Evolutionary conservation across 176 grass and related monocot species (phyloP), one percentile per base, ranked within the genome.

Genomic region (Aegilops tauschii): DNA sequence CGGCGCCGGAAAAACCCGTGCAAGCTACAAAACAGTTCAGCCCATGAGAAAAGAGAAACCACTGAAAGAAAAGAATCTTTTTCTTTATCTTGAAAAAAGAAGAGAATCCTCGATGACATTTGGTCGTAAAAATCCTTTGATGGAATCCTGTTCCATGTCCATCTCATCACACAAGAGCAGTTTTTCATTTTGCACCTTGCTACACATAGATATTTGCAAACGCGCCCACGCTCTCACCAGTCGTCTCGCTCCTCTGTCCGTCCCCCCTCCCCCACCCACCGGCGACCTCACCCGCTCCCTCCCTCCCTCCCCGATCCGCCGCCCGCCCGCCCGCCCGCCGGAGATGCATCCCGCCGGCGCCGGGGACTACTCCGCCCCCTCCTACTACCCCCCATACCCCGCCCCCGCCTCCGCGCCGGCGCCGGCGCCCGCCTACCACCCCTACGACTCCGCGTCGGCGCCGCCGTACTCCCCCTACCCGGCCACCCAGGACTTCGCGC

Each of bases 401-500:
- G 81, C 83, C 73, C 27, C 76, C 21, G 49, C 69, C 21, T 21
- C 84, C 5, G 79, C 88, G 3, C 47, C 86, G 2, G 35, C 28
- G 14, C 64, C 87, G 54, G 37, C 84, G 4, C 37, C 86, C 21
- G 23, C 86, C 59, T 90, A 82, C 90, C 82, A 84, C 90, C 82
- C 93, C 31, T 74, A 87, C 20, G 83, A 82, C 25, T 88, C 92
- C 58, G 95, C 93, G 3, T 94, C 93, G 34, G 96, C 96, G 12
- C 96, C 96, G 0, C 96, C 93, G 0, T 96, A 91, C 87, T 92
- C 92, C 4, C 82, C 91, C 18, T 98, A 96, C 83, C 86, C 93
- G 37, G 9, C 86, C 58, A 5, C 86, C 65, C 83, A 83, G 54
- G 89, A 91, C 25, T 83, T 87, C 12, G 42, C 79, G 9, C 12